Conservation (phyloP, 192 early-diverging fungal species). For the Powellomyces hirtus region DNA sequence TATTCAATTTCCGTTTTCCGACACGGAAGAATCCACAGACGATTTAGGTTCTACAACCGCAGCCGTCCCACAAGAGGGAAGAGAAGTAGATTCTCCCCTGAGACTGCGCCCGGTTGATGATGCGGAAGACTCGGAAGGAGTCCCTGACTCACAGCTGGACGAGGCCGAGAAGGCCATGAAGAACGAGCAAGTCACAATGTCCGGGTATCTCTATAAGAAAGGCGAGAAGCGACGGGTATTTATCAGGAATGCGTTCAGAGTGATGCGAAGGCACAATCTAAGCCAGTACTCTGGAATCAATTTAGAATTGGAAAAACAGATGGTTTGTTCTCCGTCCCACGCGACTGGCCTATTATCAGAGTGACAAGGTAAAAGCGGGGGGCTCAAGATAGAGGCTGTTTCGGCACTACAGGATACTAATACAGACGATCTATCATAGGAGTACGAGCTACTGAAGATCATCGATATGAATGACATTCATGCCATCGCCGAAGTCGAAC, state of each 20-base stretch:
- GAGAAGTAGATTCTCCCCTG: conserved; percentile 4
- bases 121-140: conserved; percentile 23
- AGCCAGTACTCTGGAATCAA: neutral
- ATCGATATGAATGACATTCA: conserved; percentile 70
- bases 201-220: conserved; percentile 46
- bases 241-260: conserved; percentile 3
- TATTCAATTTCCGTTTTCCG: conserved; percentile 47
- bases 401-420: neutral
- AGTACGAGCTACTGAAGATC: conserved; percentile 75
- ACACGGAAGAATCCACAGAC: conserved; percentile 42
- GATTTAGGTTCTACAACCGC: conserved; percentile 7
- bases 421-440: conserved; percentile 37
- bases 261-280: neutral
- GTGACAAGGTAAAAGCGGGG: conserved; percentile 58
- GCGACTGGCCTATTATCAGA: conserved; percentile 81
- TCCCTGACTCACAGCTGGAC: neutral
- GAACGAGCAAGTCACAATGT: conserved; percentile 17
- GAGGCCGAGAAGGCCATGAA: conserved; percentile 25
- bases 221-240: conserved; percentile 45
- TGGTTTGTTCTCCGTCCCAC: conserved; percentile 84
- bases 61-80: neutral
- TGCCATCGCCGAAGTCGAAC: conserved; percentile 66
- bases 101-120: neutral
- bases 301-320: conserved; percentile 77
- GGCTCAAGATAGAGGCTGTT: neutral